Conservation (phyloP, 1,284 basidiomycete genomes). For the Stygiomarasmius scandens region DNA sequence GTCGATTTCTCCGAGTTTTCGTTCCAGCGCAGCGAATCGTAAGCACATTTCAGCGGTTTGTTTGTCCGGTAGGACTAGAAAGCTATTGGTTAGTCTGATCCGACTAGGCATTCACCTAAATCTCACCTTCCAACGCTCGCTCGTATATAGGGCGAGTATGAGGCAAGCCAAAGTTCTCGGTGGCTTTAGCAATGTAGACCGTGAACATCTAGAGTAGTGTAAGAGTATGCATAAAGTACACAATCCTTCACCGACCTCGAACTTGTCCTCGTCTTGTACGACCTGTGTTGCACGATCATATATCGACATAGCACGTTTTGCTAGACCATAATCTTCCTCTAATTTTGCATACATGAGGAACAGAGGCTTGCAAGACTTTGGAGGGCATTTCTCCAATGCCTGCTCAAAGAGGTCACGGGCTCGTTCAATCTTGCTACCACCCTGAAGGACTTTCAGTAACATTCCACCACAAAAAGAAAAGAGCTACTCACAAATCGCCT, state of each 20-base stretch:
- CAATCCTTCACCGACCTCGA: conserved; percentile 68
- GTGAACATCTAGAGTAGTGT: conserved; percentile 79
- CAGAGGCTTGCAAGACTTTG: conserved; percentile 92
- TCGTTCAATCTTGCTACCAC: conserved; percentile 92
- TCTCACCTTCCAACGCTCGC: conserved; percentile 80
- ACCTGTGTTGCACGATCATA: conserved; percentile 91
- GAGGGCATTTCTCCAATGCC: conserved; percentile 93
- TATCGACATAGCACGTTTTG: conserved; percentile 95
- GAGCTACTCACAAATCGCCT: conserved; percentile 85
- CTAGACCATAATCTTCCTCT: conserved; percentile 94
- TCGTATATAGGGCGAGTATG: conserved; percentile 98
- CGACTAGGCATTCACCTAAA: not conserved
- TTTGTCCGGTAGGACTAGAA: conserved; percentile 76
- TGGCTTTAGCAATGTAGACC: conserved; percentile 97
- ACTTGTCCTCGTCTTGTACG: conserved; percentile 90
- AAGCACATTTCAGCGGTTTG: conserved; percentile 99
- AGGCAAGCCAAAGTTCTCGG: conserved; percentile 93
- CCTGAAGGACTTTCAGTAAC: conserved; percentile 45
- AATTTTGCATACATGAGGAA: conserved; percentile 95
- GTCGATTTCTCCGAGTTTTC: conserved; percentile 98
- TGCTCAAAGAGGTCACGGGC: conserved; percentile 97
- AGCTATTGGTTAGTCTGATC: not conserved
- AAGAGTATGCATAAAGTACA: conserved; percentile 8
- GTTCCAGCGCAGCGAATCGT: conserved; percentile 93
- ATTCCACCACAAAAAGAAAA: not conserved